Evolutionary conservation across 192 early-diverging fungal genomes (phyloP), one percentile per base, ranked within the genome.

Genomic region (Backusella liffmaniae): DNA sequence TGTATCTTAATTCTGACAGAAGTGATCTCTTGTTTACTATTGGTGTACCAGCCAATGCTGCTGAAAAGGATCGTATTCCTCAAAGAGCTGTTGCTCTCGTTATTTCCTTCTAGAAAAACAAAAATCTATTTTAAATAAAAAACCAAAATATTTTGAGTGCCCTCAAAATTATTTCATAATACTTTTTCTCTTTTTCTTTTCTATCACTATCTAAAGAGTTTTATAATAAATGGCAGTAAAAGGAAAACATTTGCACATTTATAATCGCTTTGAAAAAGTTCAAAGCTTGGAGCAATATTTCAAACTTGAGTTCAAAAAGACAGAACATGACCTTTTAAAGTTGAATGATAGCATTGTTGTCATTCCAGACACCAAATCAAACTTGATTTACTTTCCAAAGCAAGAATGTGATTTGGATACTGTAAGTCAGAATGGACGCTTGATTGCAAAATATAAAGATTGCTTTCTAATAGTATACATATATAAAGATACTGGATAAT

Each of bases 1-100:
- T 93, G 13, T 93, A 93, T 41, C 83, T 92, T 59, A 93, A 93
- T 66, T 72, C 73, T 2, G 92, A 93, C 68, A 87, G 92, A 70
- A 75, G 68, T 32, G 83, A 86, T 30, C 71, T 93, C 37, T 62
- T 93, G 73, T 92, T 93, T 66, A 78, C 86, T 32, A 84, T 86
- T 18, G 26, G 67, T 41, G 72, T 89, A 8, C 78, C 82, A 26
- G 74, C 73, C 7, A 72, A 77, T 68, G 62, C 77, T 16, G 71
- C 72, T 16, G 83, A 85, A 18, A 84, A 86, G 37, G 70, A 80
- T 29, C 74, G 76, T 37, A 82, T 85, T 66, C 75, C 87, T 15
- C 88, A 89, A 76, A 85, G 91, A 29, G 91, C 84, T 18, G 86
- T 92, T 37, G 91, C 91, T 3, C 70, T 92, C 34, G 76, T 88